Evolutionary conservation across 2,329 filamentous ascomycete species (phyloP).

Genomic region (Sphaerulina vaccinii): DNA sequence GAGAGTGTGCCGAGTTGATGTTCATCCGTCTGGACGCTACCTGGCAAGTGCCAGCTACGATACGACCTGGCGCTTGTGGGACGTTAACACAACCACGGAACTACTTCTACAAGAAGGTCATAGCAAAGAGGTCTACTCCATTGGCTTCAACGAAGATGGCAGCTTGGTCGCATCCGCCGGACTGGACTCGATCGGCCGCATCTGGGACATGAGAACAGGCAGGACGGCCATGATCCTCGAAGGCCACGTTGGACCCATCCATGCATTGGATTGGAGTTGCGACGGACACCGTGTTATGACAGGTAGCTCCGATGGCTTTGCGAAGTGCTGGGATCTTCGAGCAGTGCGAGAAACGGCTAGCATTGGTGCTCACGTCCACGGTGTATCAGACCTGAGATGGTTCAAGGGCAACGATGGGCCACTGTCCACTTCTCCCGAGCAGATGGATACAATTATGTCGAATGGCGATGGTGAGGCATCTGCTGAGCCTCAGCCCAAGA

Average conservation of each 20-base stretch:
- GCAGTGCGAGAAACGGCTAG: slow-evolving; percentile 81
- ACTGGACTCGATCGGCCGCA: slow-evolving; percentile 86
- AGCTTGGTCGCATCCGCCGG: slow-evolving; percentile 90
- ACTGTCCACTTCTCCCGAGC: slow-evolving; percentile 59
- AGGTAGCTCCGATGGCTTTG: slow-evolving; percentile 88
- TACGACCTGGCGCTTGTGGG: slow-evolving; percentile 96
- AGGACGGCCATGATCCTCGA: slow-evolving; percentile 95
- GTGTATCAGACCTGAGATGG: slow-evolving; percentile 91
- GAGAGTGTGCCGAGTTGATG: slow-evolving; percentile 87
- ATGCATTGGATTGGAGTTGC: slow-evolving; percentile 85
- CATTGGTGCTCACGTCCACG: slow-evolving; percentile 85
- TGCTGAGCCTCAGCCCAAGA: slow-evolving; percentile 60
- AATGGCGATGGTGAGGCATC: slow-evolving; percentile 19
- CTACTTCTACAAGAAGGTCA: slow-evolving; percentile 90
- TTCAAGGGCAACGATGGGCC: slow-evolving; percentile 83
- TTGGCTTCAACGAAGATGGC: slow-evolving; percentile 88
- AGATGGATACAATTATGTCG: slow-evolving; percentile 34
- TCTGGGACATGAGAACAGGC: slow-evolving; percentile 92
- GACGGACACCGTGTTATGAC: slow-evolving; percentile 93
- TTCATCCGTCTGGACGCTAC: slow-evolving; percentile 87
- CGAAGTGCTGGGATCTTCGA: slow-evolving; percentile 96
- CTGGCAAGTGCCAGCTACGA: slow-evolving; percentile 93
- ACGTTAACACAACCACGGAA: slow-evolving; percentile 80
- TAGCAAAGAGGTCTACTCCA: slow-evolving; percentile 85
- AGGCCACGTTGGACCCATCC: slow-evolving; percentile 89